These are phyloP conservation scores for Oryza officinalis DNA, from an alignment of 176 grass and related monocot genomes.

Conservation along the genomic window DNA sequence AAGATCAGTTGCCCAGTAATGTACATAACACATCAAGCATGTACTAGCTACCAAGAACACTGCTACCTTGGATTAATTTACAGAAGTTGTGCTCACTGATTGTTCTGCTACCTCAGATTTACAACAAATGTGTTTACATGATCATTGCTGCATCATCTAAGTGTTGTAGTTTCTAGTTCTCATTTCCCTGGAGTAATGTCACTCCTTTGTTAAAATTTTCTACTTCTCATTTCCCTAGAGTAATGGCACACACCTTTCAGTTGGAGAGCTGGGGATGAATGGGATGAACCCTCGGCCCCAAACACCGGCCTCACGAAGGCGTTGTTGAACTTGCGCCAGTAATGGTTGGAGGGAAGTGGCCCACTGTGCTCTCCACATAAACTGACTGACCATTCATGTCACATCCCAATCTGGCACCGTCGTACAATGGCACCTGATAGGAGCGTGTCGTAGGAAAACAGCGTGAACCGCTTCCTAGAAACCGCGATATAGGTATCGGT, in stretches of 20 bases:
- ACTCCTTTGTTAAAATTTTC: constrained; percentile 32
- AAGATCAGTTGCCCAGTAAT: too few relatives aligned
- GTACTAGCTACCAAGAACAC: constrained; percentile 6
- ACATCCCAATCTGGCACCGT: too few relatives aligned
- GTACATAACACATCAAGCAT: constrained; percentile 12
- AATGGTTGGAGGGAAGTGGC: too few relatives aligned
- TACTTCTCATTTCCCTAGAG: constrained; percentile 28
- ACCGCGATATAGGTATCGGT: too few relatives aligned
- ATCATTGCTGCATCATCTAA: too few relatives aligned
- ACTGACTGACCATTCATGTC: too few relatives aligned
- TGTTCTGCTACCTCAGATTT: neutral
- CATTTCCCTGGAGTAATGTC: constrained; percentile 25
- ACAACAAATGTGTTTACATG: neutral
- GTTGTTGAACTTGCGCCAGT: constrained; percentile 86
- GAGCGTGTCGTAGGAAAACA: too few relatives aligned
- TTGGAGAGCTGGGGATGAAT: constrained; percentile 62
- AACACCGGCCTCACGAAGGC: constrained; percentile 80
- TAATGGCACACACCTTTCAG: constrained; percentile 50
- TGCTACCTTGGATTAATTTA: constrained; percentile 30
- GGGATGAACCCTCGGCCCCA: constrained; percentile 75
- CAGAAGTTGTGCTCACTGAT: neutral
- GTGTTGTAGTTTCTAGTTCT: constrained; percentile 29
- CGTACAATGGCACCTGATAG: too few relatives aligned
- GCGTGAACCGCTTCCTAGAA: too few relatives aligned
- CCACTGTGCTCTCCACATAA: too few relatives aligned